These are phyloP conservation scores for Ceratobasidium sp. DNA, from an alignment of 1,284 basidiomycete species.

Conservation along the genomic window DNA sequence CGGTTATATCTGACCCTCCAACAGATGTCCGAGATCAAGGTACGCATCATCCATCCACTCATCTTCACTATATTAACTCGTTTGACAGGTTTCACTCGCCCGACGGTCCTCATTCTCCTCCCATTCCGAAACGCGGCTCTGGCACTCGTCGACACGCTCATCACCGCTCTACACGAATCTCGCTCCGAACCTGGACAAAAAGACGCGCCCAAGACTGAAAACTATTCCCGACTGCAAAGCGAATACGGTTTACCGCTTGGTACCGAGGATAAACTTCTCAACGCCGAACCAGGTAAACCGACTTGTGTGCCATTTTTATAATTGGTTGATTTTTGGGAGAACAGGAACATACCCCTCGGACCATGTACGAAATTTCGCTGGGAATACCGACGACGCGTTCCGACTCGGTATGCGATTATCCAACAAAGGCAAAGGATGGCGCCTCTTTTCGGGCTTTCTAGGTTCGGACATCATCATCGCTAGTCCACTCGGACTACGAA, in stretches of 20 bases:
- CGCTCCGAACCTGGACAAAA: not conserved
- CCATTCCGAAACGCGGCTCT: constrained; percentile 93
- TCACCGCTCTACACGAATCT: constrained; percentile 10
- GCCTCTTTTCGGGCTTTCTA: constrained; percentile 91
- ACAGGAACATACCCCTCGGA: constrained; percentile 84
- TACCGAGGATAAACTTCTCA: constrained; percentile 84
- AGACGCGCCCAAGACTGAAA: constrained; percentile 76
- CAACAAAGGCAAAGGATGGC: constrained; percentile 78
- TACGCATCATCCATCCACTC: not conserved
- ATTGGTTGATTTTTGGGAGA: constrained; percentile 41
- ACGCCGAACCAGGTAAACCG: constrained; percentile 63
- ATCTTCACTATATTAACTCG: not conserved
- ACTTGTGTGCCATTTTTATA: not conserved
- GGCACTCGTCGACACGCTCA: constrained; percentile 30
- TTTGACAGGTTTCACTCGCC: constrained; percentile 86
- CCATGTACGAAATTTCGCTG: constrained; percentile 93
- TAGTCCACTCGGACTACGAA: constrained; percentile 90
- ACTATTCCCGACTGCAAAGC: constrained; percentile 80
- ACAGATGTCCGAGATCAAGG: constrained; percentile 89
- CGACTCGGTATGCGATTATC: constrained; percentile 93
- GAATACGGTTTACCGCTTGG: constrained; percentile 89
- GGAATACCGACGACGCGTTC: constrained; percentile 98
- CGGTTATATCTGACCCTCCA: constrained; percentile 58
- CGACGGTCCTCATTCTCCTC: constrained; percentile 90
- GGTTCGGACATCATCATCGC: constrained; percentile 92